Conservation (phyloP, 1,139 yeast species). For the Geotrichum histeridarum region DNA sequence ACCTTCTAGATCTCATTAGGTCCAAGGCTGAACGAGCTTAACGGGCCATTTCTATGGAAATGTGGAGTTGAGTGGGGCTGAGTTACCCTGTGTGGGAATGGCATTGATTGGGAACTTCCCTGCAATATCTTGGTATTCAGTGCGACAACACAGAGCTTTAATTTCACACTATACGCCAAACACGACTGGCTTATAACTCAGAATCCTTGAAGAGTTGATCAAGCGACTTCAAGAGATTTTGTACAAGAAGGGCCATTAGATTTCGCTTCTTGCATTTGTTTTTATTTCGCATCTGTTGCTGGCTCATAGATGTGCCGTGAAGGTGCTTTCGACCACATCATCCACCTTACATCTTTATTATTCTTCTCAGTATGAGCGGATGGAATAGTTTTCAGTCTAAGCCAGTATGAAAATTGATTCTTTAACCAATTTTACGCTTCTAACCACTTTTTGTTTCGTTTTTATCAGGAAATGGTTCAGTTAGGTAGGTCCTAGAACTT, state of each 20-base stretch:
- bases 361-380: neutral
- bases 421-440: neutral
- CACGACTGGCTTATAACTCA: neutral
- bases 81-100: slow-evolving; percentile 5
- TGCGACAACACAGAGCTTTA: slow-evolving; percentile 6
- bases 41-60: neutral
- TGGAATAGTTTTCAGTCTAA: slow-evolving; percentile 8
- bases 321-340: neutral
- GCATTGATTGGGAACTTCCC: neutral
- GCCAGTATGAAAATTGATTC: neutral
- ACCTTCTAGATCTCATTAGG: neutral
- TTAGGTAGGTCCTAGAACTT: slow-evolving; percentile 39
- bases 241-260: no score
- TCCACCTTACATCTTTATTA: neutral
- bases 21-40: neutral
- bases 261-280: no score
- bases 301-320: neutral
- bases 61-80: neutral
- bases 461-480: slow-evolving; percentile 54
- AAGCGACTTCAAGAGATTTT: no score
- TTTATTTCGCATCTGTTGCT: no score
- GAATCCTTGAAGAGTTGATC: no score
- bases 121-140: neutral
- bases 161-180: neutral
- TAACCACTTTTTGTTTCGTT: neutral